Conservation (phyloP, 768 basidiomycete genomes). For the Xerocomellus intermedius region DNA sequence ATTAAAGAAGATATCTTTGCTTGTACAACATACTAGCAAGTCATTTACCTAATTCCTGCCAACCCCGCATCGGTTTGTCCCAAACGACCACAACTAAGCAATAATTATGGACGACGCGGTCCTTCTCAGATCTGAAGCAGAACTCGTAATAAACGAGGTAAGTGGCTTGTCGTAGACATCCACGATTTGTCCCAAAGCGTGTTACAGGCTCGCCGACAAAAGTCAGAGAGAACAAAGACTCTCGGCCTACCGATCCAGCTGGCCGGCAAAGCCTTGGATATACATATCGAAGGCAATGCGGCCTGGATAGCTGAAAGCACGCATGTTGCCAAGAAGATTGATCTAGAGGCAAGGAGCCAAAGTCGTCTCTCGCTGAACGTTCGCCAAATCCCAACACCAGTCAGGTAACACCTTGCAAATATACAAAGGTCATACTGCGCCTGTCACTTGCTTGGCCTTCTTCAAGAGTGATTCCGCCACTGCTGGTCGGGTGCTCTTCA, state of each 20-base stretch:
- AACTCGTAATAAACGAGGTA: constrained; percentile 32
- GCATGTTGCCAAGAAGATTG: constrained; percentile 65
- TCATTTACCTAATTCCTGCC: background rate
- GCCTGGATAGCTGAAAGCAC: constrained; percentile 93
- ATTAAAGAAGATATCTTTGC: no score
- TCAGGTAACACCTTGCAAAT: constrained; percentile 75
- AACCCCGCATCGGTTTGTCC: background rate
- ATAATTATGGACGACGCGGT: constrained; percentile 26
- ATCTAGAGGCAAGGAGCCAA: constrained; percentile 60
- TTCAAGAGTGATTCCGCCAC: constrained; percentile 42
- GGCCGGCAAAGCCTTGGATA: constrained; percentile 67
- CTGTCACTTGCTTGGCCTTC: constrained; percentile 83
- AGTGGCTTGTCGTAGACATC: background rate
- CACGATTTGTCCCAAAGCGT: background rate
- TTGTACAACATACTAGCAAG: no score
- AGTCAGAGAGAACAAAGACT: constrained; percentile 65
- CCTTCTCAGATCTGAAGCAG: constrained; percentile 31
- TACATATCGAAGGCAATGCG: constrained; percentile 59
- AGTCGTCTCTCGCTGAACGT: constrained; percentile 5
- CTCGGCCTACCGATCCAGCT: constrained; percentile 81
- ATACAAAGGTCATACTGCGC: constrained; percentile 84
- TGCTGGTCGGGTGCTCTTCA: constrained; percentile 60
- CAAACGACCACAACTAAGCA: background rate
- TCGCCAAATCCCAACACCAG: constrained; percentile 41
- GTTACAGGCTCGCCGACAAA: constrained; percentile 64